Evolutionary conservation across 2,329 filamentous ascomycete genomes (phyloP).

Genomic region (Aspergillus ustus): DNA sequence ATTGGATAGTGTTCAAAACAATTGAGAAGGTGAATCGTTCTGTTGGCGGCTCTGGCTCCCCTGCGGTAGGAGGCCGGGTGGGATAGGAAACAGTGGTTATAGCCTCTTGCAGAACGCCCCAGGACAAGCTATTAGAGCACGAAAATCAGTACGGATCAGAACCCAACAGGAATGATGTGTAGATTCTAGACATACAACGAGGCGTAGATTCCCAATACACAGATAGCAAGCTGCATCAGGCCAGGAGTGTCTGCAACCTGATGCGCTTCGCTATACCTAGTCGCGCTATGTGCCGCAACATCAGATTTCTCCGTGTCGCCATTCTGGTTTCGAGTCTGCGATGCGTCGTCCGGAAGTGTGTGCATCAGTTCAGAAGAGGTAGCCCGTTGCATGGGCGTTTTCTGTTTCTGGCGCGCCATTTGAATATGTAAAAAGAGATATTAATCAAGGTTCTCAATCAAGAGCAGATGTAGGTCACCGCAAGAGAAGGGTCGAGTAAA

Average conservation of each 20-base stretch:
- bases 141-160: neutral
- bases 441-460: neutral
- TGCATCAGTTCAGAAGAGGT: slow-evolving; percentile 69
- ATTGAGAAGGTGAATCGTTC: slow-evolving; percentile 92
- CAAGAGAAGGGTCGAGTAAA: neutral
- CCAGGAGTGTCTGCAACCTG: slow-evolving; percentile 55
- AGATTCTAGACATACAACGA: slow-evolving; percentile 71
- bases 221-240: slow-evolving; percentile 76
- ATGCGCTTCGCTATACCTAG: slow-evolving; percentile 27
- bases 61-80: slow-evolving; percentile 55
- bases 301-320: slow-evolving; percentile 28
- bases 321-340: slow-evolving; percentile 38
- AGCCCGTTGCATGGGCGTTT: slow-evolving; percentile 66
- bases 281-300: slow-evolving; percentile 26
- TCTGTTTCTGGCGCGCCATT: slow-evolving; percentile 76
- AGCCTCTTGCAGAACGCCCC: slow-evolving; percentile 95
- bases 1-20: slow-evolving; percentile 96
- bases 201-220: slow-evolving; percentile 93
- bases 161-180: neutral
- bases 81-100: slow-evolving; percentile 92
- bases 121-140: slow-evolving; percentile 70
- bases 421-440: neutral
- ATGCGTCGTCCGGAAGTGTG: slow-evolving; percentile 36
- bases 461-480: neutral
- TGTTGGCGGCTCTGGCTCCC: slow-evolving; percentile 41